Evolutionary conservation across 1,139 yeast species (phyloP).

Genomic region (Casaregolazyma suthepensis): DNA sequence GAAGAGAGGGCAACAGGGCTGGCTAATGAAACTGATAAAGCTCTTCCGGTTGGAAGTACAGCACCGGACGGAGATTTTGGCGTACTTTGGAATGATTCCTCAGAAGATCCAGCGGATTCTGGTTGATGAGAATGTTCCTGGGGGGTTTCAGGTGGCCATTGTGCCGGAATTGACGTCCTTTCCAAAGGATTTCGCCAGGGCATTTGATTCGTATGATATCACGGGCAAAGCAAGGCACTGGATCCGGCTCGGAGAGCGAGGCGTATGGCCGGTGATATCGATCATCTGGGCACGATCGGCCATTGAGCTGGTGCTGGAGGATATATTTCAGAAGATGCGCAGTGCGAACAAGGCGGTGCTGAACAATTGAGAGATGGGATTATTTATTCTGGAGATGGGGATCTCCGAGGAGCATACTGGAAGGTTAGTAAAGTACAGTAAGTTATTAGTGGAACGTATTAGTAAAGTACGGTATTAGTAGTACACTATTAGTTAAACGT

Average conservation of each 20-base stretch:
- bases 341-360: background rate
- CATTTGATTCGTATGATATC: constrained; percentile 65
- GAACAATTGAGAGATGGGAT: background rate
- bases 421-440: too few relatives aligned
- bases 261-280: constrained; percentile 91
- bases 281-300: constrained; percentile 83
- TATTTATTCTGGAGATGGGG: background rate
- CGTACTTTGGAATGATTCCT: constrained; percentile 70
- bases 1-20: constrained; percentile 47
- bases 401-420: too few relatives aligned
- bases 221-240: constrained; percentile 76
- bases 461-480: too few relatives aligned
- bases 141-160: constrained; percentile 75
- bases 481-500: too few relatives aligned
- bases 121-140: constrained; percentile 83
- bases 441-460: too few relatives aligned
- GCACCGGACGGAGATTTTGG: constrained; percentile 75
- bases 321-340: constrained; percentile 44
- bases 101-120: constrained; percentile 67
- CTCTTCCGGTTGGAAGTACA: constrained; percentile 63
- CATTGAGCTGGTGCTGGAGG: constrained; percentile 84
- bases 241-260: constrained; percentile 84
- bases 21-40: constrained; percentile 41
- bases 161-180: constrained; percentile 77
- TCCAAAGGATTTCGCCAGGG: constrained; percentile 59